Base-by-base conservation (phyloP, 306 rosid genomes). In the Datisca glomerata region DNA sequence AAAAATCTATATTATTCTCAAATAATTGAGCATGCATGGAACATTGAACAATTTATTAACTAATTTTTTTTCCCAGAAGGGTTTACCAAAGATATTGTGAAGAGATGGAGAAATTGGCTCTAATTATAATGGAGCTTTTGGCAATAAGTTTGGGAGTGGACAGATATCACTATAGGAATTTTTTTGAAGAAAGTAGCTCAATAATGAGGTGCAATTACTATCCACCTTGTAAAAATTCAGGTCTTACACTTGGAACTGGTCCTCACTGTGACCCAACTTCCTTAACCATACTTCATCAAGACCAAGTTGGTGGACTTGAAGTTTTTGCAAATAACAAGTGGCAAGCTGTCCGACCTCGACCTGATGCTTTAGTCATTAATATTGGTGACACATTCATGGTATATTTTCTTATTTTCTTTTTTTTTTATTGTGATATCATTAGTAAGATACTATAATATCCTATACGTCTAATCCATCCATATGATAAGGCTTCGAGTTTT, bases 181-280 rank as follows among this genome's bases (percentile, higher is more conserved):
- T 57, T 56, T 81, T 81, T 20, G 59, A 81, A 68, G 94, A 81
- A 62, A 74, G 76, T 4, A 57, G 45, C 7, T 81, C 94, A 20
- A 68, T 78, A 58, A 81, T 81, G 94, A 66, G 94, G 41, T 81
- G 94, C 33, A 81, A 81, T 63, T 63, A 65, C 49, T 81, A 81
- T 57, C 94, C 94, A 11, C 72, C 84, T 19, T 81, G 94, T 50
- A 47, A 54, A 2, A 69, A 63, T 35, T 61, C 79, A 2, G 64
- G 42, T 32, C 56, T 78, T 4, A 81, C 94, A 0, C 45, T 81
- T 4, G 94, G 94, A 4, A 81, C 94, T 24, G 94, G 94, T 18
- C 87, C 94, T 34, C 94, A 81, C 42, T 68, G 78, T 24, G 94
- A 81, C 56, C 94, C 94, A n/a, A 71, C 73, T 9, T 81, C 94